These are phyloP conservation scores for Lanzia echinophila DNA, from an alignment of 2,329 filamentous ascomycete genomes.

Conservation along the genomic window DNA sequence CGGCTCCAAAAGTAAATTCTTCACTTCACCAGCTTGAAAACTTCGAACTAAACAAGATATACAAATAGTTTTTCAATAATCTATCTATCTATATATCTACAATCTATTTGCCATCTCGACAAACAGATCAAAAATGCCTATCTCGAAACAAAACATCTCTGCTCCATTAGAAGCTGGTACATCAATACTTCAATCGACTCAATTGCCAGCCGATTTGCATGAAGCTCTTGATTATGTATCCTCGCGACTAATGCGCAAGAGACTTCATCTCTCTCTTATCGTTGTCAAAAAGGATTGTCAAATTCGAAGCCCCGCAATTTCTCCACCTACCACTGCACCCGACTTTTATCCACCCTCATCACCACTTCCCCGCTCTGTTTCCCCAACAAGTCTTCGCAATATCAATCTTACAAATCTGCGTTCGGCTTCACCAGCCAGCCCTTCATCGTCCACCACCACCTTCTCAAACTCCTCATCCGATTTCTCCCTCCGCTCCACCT, in stretches of 20 bases:
- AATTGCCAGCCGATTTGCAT: slow-evolving; percentile 48
- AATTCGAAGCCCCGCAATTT: slow-evolving; percentile 15
- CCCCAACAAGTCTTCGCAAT: neutral
- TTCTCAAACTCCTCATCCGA: slow-evolving; percentile 7
- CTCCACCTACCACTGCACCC: slow-evolving; percentile 16
- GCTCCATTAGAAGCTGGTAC: slow-evolving; percentile 56
- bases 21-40: too few relatives aligned
- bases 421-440: slow-evolving; percentile 11
- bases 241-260: slow-evolving; percentile 47
- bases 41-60: neutral
- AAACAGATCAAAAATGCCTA: slow-evolving; percentile 19
- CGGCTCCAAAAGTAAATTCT: too few relatives aligned
- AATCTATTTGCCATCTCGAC: neutral
- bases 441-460: slow-evolving; percentile 6
- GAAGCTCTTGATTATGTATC: slow-evolving; percentile 54
- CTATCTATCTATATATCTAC: neutral
- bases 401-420: slow-evolving; percentile 9
- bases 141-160: slow-evolving; percentile 49
- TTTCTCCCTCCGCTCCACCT: slow-evolving; percentile 8
- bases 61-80: neutral
- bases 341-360: slow-evolving; percentile 12
- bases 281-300: slow-evolving; percentile 49
- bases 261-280: slow-evolving; percentile 50
- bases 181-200: slow-evolving; percentile 51
- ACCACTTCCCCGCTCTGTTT: neutral